phyloP scores from a whole-genome alignment of 2,329 filamentous ascomycete genomes.

The Leptographium radiaticola region DNA sequence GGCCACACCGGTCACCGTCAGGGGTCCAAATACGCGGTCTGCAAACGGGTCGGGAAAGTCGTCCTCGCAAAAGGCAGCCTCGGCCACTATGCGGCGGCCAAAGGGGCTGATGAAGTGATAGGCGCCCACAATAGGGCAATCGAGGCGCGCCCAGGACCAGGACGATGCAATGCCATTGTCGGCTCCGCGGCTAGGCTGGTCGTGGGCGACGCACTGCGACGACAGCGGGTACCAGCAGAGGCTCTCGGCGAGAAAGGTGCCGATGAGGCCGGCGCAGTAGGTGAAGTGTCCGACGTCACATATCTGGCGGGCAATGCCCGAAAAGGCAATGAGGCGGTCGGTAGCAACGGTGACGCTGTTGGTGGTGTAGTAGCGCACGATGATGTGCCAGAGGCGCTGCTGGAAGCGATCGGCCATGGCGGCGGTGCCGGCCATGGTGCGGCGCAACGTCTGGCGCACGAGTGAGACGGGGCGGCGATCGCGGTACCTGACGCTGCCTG shows the following conservation, averaged over 20 bases:
- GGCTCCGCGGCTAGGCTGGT: no score
- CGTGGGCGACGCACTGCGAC: neutral
- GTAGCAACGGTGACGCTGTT: neutral
- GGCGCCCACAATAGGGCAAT: neutral
- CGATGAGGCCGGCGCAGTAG: neutral
- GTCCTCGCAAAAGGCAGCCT: neutral
- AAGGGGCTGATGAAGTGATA: neutral
- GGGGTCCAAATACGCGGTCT: neutral
- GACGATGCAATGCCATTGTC: neutral
- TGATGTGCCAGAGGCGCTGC: neutral
- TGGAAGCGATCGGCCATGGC: neutral
- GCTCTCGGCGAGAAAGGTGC: neutral
- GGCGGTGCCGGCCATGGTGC: neutral
- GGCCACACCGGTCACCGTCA: neutral
- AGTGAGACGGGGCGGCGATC: neutral
- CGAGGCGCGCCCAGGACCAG: neutral
- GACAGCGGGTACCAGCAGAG: neutral
- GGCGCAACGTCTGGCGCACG: neutral
- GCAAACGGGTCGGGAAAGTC: neutral
- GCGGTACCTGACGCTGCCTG: neutral
- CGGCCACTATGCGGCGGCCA: neutral
- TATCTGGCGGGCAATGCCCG: neutral
- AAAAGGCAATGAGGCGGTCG: neutral
- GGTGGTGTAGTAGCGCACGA: neutral
- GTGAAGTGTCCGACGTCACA: neutral